Evolutionary conservation across 1,284 basidiomycete species (phyloP).

Genomic region (Moesziomyces sp.): DNA sequence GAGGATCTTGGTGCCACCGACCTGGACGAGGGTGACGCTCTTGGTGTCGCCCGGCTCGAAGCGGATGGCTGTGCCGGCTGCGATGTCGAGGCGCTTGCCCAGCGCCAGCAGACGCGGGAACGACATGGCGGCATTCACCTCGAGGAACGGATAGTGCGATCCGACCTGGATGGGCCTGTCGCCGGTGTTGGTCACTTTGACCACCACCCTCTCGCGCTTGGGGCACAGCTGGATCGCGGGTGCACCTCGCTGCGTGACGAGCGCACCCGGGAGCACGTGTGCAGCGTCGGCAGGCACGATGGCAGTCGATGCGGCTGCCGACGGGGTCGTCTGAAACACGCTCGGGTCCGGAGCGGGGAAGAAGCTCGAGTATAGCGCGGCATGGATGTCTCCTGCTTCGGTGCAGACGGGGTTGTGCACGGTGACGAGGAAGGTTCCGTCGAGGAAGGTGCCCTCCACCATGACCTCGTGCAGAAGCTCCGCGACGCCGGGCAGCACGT

Average conservation of each 20-base stretch:
- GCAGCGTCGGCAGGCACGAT: slow-evolving; percentile 9
- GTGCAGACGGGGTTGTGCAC: slow-evolving; percentile 86
- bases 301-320: neutral
- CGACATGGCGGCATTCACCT: slow-evolving; percentile 82
- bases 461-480: slow-evolving; percentile 67
- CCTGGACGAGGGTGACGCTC: slow-evolving; percentile 82
- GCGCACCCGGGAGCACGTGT: slow-evolving; percentile 48
- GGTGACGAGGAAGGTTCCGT: slow-evolving; percentile 64
- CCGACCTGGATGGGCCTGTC: slow-evolving; percentile 87
- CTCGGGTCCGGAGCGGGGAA: slow-evolving; percentile 80
- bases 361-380: slow-evolving; percentile 92
- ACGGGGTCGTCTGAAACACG: slow-evolving; percentile 48
- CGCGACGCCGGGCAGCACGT: slow-evolving; percentile 80
- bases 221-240: slow-evolving; percentile 79
- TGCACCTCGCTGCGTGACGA: slow-evolving; percentile 50
- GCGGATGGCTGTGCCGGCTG: slow-evolving; percentile 92
- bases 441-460: slow-evolving; percentile 65
- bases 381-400: slow-evolving; percentile 76
- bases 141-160: slow-evolving; percentile 82
- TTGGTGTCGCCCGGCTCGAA: slow-evolving; percentile 94
- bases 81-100: slow-evolving; percentile 87
- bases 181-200: slow-evolving; percentile 89
- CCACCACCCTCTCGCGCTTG: slow-evolving; percentile 76
- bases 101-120: slow-evolving; percentile 86
- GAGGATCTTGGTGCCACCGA: slow-evolving; percentile 77